phyloP scores from a whole-genome alignment of 2,329 filamentous ascomycete genomes.

The Curvularia spicifera region DNA sequence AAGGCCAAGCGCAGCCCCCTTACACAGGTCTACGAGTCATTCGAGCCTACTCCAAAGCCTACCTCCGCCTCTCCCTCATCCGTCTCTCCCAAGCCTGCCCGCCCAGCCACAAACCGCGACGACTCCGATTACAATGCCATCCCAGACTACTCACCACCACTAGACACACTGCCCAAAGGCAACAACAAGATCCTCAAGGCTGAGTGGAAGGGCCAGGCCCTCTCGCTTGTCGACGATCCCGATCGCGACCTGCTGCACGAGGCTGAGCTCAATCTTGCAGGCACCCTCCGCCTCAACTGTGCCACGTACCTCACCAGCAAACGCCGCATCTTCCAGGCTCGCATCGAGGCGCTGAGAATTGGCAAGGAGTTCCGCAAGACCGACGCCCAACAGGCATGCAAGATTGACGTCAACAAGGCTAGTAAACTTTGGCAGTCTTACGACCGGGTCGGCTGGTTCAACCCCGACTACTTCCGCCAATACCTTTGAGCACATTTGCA shows the following conservation, averaged over 20 bases:
- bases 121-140: conserved; percentile 80
- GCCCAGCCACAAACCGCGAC: conserved; percentile 69
- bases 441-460: conserved; percentile 84
- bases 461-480: conserved; percentile 58
- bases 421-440: conserved; percentile 91
- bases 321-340: conserved; percentile 83
- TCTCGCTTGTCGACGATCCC: conserved; percentile 72
- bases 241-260: conserved; percentile 74
- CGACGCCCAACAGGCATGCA: conserved; percentile 93
- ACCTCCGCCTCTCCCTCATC: conserved; percentile 30
- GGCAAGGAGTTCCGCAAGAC: conserved; percentile 93
- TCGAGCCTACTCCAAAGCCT: conserved; percentile 43
- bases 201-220: conserved; percentile 82
- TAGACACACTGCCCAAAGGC: conserved; percentile 65
- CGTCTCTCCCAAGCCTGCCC: conserved; percentile 48
- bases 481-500: conserved; percentile 44
- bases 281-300: conserved; percentile 80
- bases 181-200: conserved; percentile 77
- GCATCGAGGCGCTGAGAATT: conserved; percentile 69
- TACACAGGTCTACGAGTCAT: conserved; percentile 41
- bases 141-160: conserved; percentile 74
- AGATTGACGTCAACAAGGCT: conserved; percentile 97
- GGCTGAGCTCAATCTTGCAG: conserved; percentile 77
- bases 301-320: conserved; percentile 92
- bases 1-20: conserved; percentile 48